These are phyloP conservation scores for Globisporangium abappressorium DNA, from an alignment of 352 stramenopile species.

Conservation along the genomic window DNA sequence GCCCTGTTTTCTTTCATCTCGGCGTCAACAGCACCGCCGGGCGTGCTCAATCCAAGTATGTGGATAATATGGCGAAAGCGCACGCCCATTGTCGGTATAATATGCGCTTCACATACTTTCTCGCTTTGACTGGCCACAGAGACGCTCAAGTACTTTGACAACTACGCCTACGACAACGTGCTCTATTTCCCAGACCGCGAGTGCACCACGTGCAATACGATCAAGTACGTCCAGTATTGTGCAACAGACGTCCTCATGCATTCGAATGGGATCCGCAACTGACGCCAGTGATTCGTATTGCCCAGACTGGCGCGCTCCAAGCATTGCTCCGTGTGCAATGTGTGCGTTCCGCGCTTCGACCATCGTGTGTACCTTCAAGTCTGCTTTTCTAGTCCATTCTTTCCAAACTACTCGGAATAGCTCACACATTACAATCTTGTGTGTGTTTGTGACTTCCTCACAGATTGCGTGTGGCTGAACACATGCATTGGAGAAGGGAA, in stretches of 20 bases:
- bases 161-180: constrained; percentile 47
- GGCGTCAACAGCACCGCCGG: constrained; percentile 38
- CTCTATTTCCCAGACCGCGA: constrained; percentile 31
- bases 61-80: neutral
- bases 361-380: constrained; percentile 33
- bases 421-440: neutral
- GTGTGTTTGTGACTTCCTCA: neutral
- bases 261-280: neutral
- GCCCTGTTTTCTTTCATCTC: constrained; percentile 52
- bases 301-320: constrained; percentile 59
- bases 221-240: constrained; percentile 27
- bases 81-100: neutral
- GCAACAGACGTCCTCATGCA: neutral
- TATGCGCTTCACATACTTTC: neutral
- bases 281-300: neutral
- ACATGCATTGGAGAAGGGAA: constrained; percentile 65
- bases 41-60: constrained; percentile 45
- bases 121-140: constrained; percentile 18
- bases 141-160: constrained; percentile 49
- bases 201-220: constrained; percentile 46
- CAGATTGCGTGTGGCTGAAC: constrained; percentile 66
- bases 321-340: constrained; percentile 64
- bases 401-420: neutral
- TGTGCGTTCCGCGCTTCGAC: constrained; percentile 62
- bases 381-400: neutral